Percentiles rank a stretch among this genome's conserved stretches.
Evolutionary conservation across 1,139 yeast genomes (phyloP).

Genomic region (Kodamaea arcana): DNA sequence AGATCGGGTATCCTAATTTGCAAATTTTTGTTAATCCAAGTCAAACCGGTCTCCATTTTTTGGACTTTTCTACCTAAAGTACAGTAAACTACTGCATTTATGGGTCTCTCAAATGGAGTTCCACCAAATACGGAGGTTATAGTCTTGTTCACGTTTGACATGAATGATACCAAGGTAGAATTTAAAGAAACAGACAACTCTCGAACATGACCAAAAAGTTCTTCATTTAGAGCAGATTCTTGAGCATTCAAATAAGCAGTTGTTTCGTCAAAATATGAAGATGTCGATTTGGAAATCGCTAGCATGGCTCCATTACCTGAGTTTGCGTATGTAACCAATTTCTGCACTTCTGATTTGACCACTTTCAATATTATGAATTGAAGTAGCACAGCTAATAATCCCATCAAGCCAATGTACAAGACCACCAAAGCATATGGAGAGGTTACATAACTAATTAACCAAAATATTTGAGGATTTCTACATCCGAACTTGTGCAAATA

Average conservation of each 20-base stretch:
- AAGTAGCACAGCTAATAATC: conserved; percentile 42
- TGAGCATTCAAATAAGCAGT: conserved; percentile 22
- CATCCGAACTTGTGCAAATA: conserved; percentile 9
- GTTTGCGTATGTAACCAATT: conserved; percentile 1
- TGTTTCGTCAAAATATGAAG: conserved; percentile 17
- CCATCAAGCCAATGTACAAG: conserved; percentile 45
- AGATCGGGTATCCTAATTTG: conserved; percentile 52
- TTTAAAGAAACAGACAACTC: conserved; percentile 54
- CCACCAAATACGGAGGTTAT: conserved; percentile 50
- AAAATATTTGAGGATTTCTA: conserved; percentile 14
- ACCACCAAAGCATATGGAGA: conserved; percentile 44
- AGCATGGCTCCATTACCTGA: neutral
- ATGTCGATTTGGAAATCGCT: conserved; percentile 6
- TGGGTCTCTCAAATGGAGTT: conserved; percentile 63
- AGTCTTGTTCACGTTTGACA: conserved; percentile 25
- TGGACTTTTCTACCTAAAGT: conserved; percentile 69
- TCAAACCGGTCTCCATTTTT: conserved; percentile 62
- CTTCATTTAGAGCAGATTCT: conserved; percentile 50
- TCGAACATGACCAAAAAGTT: conserved; percentile 64
- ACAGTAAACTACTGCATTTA: conserved; percentile 70
- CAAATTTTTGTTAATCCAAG: conserved; percentile 72
- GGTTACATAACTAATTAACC: conserved; percentile 50
- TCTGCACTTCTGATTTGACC: conserved; percentile 9
- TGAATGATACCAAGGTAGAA: conserved; percentile 43
- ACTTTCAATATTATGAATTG: conserved; percentile 41